Base-by-base conservation (phyloP, 352 stramenopile species). In the Paralagenidium karlingii region DNA sequence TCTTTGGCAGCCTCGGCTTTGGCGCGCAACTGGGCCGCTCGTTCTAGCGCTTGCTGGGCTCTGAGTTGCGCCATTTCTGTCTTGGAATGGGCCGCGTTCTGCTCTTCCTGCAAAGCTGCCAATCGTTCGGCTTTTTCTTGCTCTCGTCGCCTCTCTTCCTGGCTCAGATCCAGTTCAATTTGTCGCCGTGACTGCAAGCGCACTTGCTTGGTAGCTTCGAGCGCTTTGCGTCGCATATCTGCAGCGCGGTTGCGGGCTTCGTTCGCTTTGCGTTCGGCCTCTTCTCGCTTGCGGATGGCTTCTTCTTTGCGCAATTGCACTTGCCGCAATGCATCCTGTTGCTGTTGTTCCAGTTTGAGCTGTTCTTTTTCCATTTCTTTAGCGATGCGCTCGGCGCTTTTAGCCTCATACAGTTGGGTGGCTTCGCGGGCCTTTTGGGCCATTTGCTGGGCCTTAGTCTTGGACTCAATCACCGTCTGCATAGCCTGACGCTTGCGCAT, bases 401-500 rank as follows among this genome's bases (percentile, higher is more conserved):
- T 76, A 20, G 63, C 49, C 38, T 84, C 57, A 31, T 75, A 86
- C 6, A 74, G 34, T 9, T 59, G 59, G 3, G 74, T 75, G 7
- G 77, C 74, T 24, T 66, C 51, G 15, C 65, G 69, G 8, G 71
- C 74, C 21, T 85, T 81, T 13, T 67, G 44, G 10, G 56, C 76
- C 55, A 85, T 71, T 28, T 70, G 50, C 20, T 71, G 58, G 22
- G 74, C 73, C 1, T 57, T 60, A 6, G 40, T 48, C 43, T 90
- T 90, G 46, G 61, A 70, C 37, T 86, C 59, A 29, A 90, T 79
- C 15, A 90, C 69, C 7, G 57, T 64, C 49, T 86, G 70, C 51
- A 90, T 77, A 12, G 77, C 73, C 8, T 60, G 58, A 38, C 49
- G 70, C 39, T 87, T 87, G 39, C 63, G 67, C 16, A 58, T 42